phyloP scores from a whole-genome alignment of 441 rosid species.

The Euphorbia schlechtendalii region DNA sequence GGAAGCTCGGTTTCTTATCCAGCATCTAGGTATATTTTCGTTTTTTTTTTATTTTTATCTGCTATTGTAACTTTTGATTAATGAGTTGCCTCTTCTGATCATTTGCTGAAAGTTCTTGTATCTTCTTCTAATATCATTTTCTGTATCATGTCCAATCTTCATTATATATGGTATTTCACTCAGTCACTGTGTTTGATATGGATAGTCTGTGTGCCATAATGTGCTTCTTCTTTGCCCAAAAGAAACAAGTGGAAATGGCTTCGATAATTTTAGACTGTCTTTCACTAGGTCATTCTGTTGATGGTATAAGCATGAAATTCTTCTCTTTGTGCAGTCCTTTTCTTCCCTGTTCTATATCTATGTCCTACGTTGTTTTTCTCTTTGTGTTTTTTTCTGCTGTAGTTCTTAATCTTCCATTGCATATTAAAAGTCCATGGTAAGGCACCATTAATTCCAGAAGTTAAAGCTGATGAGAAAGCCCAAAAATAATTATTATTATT shows the following conservation, averaged over 20 bases:
- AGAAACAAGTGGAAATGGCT: neutral
- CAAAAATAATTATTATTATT: too few relatives aligned
- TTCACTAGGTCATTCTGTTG: neutral
- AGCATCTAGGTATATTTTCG: slow-evolving; percentile 59
- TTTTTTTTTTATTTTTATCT: neutral
- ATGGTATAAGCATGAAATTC: neutral
- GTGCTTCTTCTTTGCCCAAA: too few relatives aligned
- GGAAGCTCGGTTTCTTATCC: slow-evolving; percentile 53
- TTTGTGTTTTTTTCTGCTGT: neutral
- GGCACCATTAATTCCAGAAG: too few relatives aligned
- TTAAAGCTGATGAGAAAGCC: too few relatives aligned
- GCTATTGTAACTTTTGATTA: neutral
- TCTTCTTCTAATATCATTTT: too few relatives aligned
- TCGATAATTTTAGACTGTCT: neutral
- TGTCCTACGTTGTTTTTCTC: too few relatives aligned
- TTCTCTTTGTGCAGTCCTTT: neutral
- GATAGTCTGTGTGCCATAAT: neutral
- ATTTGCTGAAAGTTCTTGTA: neutral
- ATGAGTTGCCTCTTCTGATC: neutral
- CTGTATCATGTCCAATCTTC: neutral
- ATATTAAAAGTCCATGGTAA: too few relatives aligned
- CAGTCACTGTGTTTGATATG: too few relatives aligned
- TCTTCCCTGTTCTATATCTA: neutral
- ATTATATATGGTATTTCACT: neutral
- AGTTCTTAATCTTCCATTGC: neutral